These are phyloP conservation scores for Spongospora subterranea DNA, from an alignment of 208 protist species.

Conservation along the genomic window DNA sequence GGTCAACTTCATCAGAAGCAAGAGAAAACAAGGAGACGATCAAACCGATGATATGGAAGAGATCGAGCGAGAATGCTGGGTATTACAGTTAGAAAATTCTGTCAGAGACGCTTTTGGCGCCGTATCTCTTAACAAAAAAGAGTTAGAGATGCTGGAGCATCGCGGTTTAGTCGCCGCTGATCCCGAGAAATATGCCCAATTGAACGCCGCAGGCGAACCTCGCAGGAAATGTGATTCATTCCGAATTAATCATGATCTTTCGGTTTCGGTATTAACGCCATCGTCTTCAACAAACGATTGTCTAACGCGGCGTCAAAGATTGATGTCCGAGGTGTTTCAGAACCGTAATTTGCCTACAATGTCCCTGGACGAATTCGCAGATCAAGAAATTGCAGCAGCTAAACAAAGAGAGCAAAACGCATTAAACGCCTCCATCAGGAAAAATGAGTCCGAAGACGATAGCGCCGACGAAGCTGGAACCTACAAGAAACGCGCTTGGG, in stretches of 20 bases:
- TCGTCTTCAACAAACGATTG: background rate
- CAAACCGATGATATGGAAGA: background rate
- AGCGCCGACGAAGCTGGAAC: background rate
- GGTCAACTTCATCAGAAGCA: background rate
- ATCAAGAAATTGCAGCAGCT: background rate
- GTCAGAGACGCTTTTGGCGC: background rate
- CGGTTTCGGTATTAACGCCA: background rate
- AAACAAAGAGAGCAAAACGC: background rate
- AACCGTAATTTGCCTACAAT: constrained; percentile 38
- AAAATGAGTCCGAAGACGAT: background rate
- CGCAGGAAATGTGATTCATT: background rate
- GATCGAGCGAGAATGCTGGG: background rate
- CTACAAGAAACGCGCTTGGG: background rate
- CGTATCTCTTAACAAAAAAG: background rate
- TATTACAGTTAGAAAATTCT: background rate
- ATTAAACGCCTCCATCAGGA: no score
- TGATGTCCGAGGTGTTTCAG: background rate
- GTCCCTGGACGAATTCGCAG: constrained; percentile 45
- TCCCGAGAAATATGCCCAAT: background rate
- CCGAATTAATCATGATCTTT: constrained; percentile 17
- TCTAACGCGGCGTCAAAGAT: background rate
- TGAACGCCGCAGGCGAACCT: background rate
- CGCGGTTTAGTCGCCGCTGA: background rate
- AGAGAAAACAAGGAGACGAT: background rate
- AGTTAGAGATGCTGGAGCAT: background rate